Evolutionary conservation across 257 asterid species (phyloP).

Genomic region (Solanum bulbocastanum): DNA sequence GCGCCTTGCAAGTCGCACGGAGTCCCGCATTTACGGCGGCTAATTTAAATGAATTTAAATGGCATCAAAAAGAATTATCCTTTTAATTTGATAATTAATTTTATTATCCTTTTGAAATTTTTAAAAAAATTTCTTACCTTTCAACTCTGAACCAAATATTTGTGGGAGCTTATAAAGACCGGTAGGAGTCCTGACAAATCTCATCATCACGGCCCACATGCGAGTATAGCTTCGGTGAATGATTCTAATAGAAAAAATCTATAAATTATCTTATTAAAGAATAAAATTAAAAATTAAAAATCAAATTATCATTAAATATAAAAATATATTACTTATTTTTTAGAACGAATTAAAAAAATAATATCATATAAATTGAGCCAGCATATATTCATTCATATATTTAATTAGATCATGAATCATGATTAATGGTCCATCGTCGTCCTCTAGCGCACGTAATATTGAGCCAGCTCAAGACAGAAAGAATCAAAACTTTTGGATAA

Average conservation of each 20-base stretch:
- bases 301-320: neutral
- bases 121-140: too few relatives aligned
- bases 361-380: neutral
- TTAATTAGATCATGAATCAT: neutral
- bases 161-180: too few relatives aligned
- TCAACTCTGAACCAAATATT: too few relatives aligned
- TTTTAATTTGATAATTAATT: too few relatives aligned
- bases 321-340: neutral
- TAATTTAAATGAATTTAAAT: too few relatives aligned
- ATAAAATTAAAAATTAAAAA: fast-evolving
- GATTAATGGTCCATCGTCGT: neutral
- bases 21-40: too few relatives aligned
- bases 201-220: too few relatives aligned
- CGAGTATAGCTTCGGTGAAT: neutral
- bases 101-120: too few relatives aligned
- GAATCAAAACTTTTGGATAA: constrained; percentile 4
- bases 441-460: neutral
- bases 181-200: too few relatives aligned
- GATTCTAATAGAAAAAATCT: neutral
- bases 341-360: fast-evolving
- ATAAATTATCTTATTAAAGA: neutral
- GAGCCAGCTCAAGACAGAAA: neutral
- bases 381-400: neutral
- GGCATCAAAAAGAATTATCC: too few relatives aligned
- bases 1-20: too few relatives aligned